Evolutionary conservation across 2,329 filamentous ascomycete species (phyloP).

Genomic region (Fusarium chuoi): DNA sequence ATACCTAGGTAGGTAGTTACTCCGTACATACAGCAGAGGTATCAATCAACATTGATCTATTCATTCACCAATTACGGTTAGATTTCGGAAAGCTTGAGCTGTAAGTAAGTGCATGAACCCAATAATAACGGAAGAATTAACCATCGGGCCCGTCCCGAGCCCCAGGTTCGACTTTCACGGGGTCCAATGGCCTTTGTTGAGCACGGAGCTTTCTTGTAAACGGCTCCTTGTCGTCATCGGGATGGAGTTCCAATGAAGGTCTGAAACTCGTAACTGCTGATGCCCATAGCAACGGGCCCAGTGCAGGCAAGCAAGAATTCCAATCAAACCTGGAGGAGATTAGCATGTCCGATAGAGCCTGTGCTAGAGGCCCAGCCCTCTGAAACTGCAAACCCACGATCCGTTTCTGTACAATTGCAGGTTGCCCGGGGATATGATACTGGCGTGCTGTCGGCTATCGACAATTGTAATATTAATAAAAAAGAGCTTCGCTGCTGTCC

Average conservation of each 20-base stretch:
- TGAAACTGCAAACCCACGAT: constrained; percentile 9
- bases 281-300: constrained; percentile 23
- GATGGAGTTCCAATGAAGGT: constrained; percentile 10
- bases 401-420: constrained; percentile 15
- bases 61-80: background rate
- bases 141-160: constrained; percentile 1
- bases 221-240: constrained; percentile 15
- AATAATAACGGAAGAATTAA: constrained; percentile 31
- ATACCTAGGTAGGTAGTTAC: too few species aligned
- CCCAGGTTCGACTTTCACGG: background rate
- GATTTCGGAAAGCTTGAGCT: background rate
- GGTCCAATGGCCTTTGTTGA: background rate
- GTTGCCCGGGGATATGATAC: constrained; percentile 43
- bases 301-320: constrained; percentile 29
- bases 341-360: constrained; percentile 17
- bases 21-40: background rate
- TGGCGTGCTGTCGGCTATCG: background rate
- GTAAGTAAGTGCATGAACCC: constrained; percentile 12
- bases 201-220: constrained; percentile 6
- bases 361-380: background rate
- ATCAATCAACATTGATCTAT: background rate
- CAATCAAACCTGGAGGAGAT: constrained; percentile 42
- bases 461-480: constrained; percentile 22
- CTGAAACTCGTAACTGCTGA: constrained; percentile 28
- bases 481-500: constrained; percentile 11